Evolutionary conservation across 768 basidiomycete species (phyloP), one percentile per base, ranked within the genome.

Genomic region (Mrakia gelida): DNA sequence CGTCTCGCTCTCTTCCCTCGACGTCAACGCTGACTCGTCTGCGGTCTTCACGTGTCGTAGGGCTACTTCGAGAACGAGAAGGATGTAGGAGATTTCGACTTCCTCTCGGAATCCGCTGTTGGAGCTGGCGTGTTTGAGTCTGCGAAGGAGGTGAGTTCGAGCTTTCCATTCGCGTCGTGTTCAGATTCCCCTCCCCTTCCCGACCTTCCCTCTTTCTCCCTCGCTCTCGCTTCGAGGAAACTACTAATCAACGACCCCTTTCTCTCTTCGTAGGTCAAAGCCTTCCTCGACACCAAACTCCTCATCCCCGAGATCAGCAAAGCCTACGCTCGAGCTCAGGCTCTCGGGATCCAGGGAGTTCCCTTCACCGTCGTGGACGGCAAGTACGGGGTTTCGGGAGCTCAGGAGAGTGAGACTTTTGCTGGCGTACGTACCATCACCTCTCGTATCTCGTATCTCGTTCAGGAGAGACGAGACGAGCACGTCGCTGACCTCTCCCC

Each of bases 361-460:
- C 92, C 92, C 11, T 89, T 92, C 86, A 90, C 89, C 38, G 88
- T 93, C 81, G 90, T 93, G 80, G 89, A 92, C 82, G 88, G 89
- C 18, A 90, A 90, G 82, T 93, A 91, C 90, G 91, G 90, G 8
- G 87, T 92, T 38, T 89, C 88, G 71, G 92, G 92, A 13, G 90
- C 90, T 15, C 92, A 92, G 84, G 88, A 88, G 6, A 87, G 89
- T 63, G 91, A 92, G 61, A 89, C 90, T 3, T 92, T 89, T 81
- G 85, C 90, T 45, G 89, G 90, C 87, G 91, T 90, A 49, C 6
- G 79, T 78, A n/a, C n/a, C n/a, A n/a, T 21, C 61, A 23, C 4
- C 61, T 62, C 15, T 34, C 52, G 23, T 16, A 1, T n/a, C 49
- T 16, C 23, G 10, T 49, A 5, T 43, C 11, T 43, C 41, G 6